Conservation (phyloP, 2,329 filamentous ascomycete genomes). For the Emmonsiellopsis sp. region DNA sequence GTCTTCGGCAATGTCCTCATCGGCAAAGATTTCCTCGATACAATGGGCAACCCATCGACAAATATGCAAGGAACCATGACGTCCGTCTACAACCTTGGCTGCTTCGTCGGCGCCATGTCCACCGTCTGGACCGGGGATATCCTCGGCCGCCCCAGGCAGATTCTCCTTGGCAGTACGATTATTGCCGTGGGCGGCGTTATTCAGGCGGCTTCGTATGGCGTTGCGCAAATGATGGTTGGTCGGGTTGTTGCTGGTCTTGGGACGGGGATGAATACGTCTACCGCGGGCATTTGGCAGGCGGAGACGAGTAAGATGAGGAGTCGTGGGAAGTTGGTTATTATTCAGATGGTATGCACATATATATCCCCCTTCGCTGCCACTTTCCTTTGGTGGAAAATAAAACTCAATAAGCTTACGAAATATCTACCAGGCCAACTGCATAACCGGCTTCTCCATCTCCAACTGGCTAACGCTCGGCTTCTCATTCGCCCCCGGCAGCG, state of each 20-base stretch:
- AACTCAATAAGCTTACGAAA: not conserved
- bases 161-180: slow-evolving; percentile 34
- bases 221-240: slow-evolving; percentile 38
- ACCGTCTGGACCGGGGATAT: slow-evolving; percentile 33
- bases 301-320: slow-evolving; percentile 35
- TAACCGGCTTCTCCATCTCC: slow-evolving; percentile 34
- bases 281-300: slow-evolving; percentile 37
- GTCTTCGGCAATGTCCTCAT: slow-evolving; percentile 12
- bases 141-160: slow-evolving; percentile 33
- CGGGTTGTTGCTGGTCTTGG: slow-evolving; percentile 39
- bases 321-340: slow-evolving; percentile 29
- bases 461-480: slow-evolving; percentile 37
- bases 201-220: slow-evolving; percentile 31
- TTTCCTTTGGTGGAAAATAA: not conserved
- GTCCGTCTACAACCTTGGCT: slow-evolving; percentile 31
- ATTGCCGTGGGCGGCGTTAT: slow-evolving; percentile 37
- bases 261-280: slow-evolving; percentile 42
- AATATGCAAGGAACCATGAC: slow-evolving; percentile 12
- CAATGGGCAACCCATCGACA: slow-evolving; percentile 7
- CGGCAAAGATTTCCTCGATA: slow-evolving; percentile 13
- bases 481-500: slow-evolving; percentile 28
- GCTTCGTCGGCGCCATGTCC: slow-evolving; percentile 40
- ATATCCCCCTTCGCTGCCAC: not conserved
- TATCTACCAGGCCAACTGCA: slow-evolving; percentile 19
- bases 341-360: slow-evolving; percentile 18